Evolutionary conservation across 2,329 filamentous ascomycete genomes (phyloP), one percentile per base, ranked within the genome.

Genomic region (Aspergillus sojae): DNA sequence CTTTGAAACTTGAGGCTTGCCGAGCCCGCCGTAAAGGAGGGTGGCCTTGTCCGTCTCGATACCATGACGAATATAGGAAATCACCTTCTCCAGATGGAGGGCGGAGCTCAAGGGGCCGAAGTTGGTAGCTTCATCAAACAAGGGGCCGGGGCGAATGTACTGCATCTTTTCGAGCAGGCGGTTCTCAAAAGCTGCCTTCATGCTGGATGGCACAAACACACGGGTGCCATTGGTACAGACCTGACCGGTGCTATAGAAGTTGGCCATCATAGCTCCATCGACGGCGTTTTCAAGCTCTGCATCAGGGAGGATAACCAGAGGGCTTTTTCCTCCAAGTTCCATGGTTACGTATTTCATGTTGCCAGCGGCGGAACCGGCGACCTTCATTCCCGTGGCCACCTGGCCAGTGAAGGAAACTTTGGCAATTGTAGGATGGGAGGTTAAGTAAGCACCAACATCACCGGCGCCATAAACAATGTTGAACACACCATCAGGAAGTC

Each of bases 321-420:
- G 91, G 64, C 89, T 93, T 81, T 96, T 96, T 57, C 93, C 93
- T 60, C 93, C 93, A 0, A 96, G 85, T 79, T 97, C 93, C 91
- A 96, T 94, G 23, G 93, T 96, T 56, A 95, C 89, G 74, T 93
- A 93, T 80, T 96, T 96, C 90, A 96, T 93, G 70, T 86, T 87
- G 36, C 86, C 87, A 1, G 91, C 89, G 3, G 93, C 93, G 41
- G 89, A 83, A 50, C 86, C 86, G 11, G 93, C 92, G 11, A 97
- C 93, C 75, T 92, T 94, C 78, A 87, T 86, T 16, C 93, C 93
- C 0, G 93, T 96, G 63, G 87, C 85, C 30, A 96, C 92, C 75
- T 96, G 92, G 21, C 93, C 93, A 0, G 93, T 96, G 80, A 96
- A 96, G 74, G 90, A 93, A 71, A 96, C 92, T 80, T 96, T 96